A percentile compares a stretch with the other conserved stretches of the same genome.
Conservation (phyloP, 495 filamentous ascomycete genomes). For the Pyrenopolyporus hunteri region DNA sequence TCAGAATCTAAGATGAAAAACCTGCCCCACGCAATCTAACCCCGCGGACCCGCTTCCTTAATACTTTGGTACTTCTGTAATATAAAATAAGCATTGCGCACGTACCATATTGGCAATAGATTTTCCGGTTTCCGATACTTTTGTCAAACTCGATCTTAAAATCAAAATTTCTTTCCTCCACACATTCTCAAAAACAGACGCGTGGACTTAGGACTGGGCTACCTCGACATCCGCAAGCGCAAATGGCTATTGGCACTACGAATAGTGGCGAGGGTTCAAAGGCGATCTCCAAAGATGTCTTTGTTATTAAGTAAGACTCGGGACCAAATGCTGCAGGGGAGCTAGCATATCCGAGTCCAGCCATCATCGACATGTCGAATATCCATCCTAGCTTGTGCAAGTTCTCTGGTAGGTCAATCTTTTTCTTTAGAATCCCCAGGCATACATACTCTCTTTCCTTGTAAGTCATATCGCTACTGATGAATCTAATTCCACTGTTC, state of each 20-base stretch:
- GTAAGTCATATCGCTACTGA: constrained; percentile 35
- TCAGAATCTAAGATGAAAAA: not conserved
- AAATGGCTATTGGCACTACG: not conserved
- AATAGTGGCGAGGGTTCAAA: not conserved
- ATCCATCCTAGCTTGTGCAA: not conserved
- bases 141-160: constrained; percentile 13
- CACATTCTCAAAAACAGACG: constrained; percentile 3
- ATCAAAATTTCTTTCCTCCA: constrained; percentile 27
- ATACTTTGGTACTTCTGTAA: no score
- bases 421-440: not conserved
- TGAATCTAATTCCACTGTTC: constrained; percentile 52
- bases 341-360: not conserved
- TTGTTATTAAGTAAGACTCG: not conserved
- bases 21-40: constrained; percentile 30
- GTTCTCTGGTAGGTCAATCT: constrained; percentile 12
- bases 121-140: constrained; percentile 21
- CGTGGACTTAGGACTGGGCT: not conserved
- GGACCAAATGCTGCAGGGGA: not conserved
- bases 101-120: constrained; percentile 25
- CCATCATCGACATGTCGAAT: not conserved
- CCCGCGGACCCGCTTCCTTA: not conserved
- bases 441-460: not conserved
- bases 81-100: constrained; percentile 42
- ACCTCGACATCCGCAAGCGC: not conserved
- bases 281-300: not conserved